These are phyloP conservation scores for Hymenoscyphus occultus DNA, from an alignment of 2,329 filamentous ascomycete species.

Conservation along the genomic window DNA sequence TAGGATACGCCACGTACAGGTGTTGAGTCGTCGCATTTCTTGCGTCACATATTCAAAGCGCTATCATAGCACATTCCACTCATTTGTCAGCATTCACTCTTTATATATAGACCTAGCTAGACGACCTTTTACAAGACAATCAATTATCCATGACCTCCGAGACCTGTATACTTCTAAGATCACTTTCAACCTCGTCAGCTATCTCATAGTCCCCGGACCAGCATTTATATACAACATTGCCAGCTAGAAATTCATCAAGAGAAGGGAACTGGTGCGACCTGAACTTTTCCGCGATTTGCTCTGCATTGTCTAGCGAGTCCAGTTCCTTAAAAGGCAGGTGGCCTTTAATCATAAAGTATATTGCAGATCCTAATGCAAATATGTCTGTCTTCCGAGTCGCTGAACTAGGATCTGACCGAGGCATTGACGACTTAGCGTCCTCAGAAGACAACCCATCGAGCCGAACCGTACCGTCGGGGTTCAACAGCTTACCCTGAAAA, in stretches of 20 bases:
- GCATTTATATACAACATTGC: background rate
- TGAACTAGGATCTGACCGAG: background rate
- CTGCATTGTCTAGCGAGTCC: background rate
- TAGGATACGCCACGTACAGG: no score
- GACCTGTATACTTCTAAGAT: no score
- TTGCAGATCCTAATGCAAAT: background rate
- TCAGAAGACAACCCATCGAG: background rate
- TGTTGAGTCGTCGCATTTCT: no score
- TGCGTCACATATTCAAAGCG: no score
- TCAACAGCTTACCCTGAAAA: background rate
- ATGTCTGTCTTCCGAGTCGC: background rate
- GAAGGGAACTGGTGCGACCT: background rate
- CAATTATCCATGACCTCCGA: no score
- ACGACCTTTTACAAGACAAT: no score
- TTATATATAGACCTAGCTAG: no score
- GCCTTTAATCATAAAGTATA: background rate
- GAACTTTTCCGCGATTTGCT: background rate
- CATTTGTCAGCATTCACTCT: no score
- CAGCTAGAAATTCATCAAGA: background rate
- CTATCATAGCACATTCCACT: no score
- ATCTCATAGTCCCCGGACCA: background rate
- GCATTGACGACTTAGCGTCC: background rate
- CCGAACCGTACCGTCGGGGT: background rate
- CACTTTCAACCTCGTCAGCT: no score
- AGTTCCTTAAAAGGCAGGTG: background rate